Base-by-base conservation (phyloP, 345 rosid species). In the Aurinia saxatilis region DNA sequence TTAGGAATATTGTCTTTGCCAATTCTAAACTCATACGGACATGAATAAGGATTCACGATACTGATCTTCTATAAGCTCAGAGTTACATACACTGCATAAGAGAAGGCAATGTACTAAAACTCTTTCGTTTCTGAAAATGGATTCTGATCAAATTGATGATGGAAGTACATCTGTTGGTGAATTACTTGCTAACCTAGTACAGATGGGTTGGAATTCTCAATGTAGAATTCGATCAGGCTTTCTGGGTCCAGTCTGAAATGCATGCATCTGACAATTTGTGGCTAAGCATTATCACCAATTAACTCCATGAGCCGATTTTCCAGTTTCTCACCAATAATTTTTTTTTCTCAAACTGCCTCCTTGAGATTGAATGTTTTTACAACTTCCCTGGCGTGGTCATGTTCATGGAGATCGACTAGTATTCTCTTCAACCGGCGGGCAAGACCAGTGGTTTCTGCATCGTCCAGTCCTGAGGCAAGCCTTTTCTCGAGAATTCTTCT, bases 361-460 rank as follows among this genome's bases (percentile, higher is more conserved):
- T 77, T 87, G 14, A 92, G 85, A 64, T 70, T 68, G 58, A 87
- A 92, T 60, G 84, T 74, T 63, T 75, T 85, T 21, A 84, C 87
- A 65, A 84, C 63, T 63, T 80, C 82, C 75, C 91, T 73, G 10
- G 93, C 98, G 47, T 58, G 73, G 75, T 92, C 99, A 23, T 93
- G 91, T 58, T 93, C 95, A 13, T 87, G 83, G 71, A 92, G 86
- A 51, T 83, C 91, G 7, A 90, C 97, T 39, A 89, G 78, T 81
- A 92, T 73, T 79, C 76, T 87, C 84, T 87, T 89, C 78, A 91
- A 48, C 64, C 97, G 73, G 38, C 91, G 84, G 15, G 95, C 93
- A 45, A 93, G 96, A 58, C 80, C 87, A 52, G 77, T 78, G 2
- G 77, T 76, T 73, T 87, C 99, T 7, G 37, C 63, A 27, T 80